Conservation (phyloP, 345 rosid genomes). For the Cochlearia excelsa region DNA sequence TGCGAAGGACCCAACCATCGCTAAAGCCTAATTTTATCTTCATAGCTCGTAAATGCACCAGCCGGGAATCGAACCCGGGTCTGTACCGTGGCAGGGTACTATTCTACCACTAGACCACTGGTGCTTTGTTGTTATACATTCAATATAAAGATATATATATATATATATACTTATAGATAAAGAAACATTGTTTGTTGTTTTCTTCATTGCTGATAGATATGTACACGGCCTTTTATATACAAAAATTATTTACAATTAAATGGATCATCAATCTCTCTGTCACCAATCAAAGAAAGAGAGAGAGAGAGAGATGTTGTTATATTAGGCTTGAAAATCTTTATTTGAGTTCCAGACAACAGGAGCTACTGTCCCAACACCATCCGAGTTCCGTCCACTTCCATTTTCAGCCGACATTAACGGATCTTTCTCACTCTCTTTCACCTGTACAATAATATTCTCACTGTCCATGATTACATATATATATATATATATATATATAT, state of each 20-base stretch:
- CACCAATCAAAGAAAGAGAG: too few species aligned
- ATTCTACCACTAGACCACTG: slow-evolving; percentile 54
- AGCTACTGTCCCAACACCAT: slow-evolving; percentile 45
- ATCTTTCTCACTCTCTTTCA: slow-evolving; percentile 76
- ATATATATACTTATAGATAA: too few species aligned
- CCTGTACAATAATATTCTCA: slow-evolving; percentile 37
- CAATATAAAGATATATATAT: too few species aligned
- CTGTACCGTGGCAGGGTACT: slow-evolving; percentile 73
- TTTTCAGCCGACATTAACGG: slow-evolving; percentile 70
- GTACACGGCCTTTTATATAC: too few species aligned
- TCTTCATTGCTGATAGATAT: too few species aligned
- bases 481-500: too few species aligned
- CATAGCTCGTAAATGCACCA: slow-evolving; percentile 40
- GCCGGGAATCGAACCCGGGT: slow-evolving; percentile 83
- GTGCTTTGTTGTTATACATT: slow-evolving; percentile 12
- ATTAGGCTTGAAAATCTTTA: slow-evolving; percentile 86
- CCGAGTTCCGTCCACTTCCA: slow-evolving; percentile 63
- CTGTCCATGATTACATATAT: too few species aligned
- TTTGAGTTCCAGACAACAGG: slow-evolving; percentile 80
- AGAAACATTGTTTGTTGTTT: too few species aligned
- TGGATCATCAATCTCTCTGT: too few species aligned
- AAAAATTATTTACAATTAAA: too few species aligned
- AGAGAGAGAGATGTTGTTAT: not conserved
- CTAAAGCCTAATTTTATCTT: too few species aligned
- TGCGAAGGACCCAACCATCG: too few species aligned